Conservation (phyloP, 2,329 filamentous ascomycete genomes). For the Dactylella cylindrospora region DNA sequence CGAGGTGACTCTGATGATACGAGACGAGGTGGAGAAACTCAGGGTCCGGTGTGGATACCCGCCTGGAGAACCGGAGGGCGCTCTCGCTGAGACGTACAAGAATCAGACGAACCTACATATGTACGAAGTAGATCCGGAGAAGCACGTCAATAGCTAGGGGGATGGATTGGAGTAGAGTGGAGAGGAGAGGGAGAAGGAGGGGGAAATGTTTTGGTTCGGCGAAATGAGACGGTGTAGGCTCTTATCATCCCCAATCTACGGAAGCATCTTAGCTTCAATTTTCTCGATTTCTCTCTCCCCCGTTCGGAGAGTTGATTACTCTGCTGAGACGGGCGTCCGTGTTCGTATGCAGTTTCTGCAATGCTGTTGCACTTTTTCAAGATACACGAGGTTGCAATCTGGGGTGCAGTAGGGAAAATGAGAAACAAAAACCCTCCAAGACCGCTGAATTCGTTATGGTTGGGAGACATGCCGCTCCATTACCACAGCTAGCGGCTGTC, state of each 20-base stretch:
- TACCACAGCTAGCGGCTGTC: slow-evolving; percentile 11
- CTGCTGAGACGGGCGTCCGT: too few relatives aligned
- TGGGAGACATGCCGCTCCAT: not conserved
- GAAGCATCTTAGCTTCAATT: too few relatives aligned
- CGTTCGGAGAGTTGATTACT: too few relatives aligned
- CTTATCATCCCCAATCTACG: too few relatives aligned
- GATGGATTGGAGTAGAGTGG: not conserved
- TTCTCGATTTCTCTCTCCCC: too few relatives aligned
- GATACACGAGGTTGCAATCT: slow-evolving; percentile 8
- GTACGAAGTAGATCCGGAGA: slow-evolving; percentile 37
- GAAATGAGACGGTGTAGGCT: too few relatives aligned
- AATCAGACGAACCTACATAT: slow-evolving; percentile 27
- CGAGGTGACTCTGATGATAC: slow-evolving; percentile 75
- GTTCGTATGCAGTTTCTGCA: too few relatives aligned
- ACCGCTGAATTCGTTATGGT: slow-evolving; percentile 2
- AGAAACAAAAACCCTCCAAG: too few relatives aligned
- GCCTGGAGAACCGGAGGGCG: slow-evolving; percentile 76
- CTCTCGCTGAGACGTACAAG: slow-evolving; percentile 72
- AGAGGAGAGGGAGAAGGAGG: too few relatives aligned
- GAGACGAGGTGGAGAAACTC: slow-evolving; percentile 78
- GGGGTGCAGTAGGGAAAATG: too few relatives aligned
- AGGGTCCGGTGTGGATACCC: slow-evolving; percentile 70
- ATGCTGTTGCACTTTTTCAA: too few relatives aligned
- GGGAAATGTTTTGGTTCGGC: too few relatives aligned
- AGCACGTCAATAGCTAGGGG: slow-evolving; percentile 29